Conservation (phyloP, 2,329 filamentous ascomycete species). For the Colletotrichum higginsianum region DNA sequence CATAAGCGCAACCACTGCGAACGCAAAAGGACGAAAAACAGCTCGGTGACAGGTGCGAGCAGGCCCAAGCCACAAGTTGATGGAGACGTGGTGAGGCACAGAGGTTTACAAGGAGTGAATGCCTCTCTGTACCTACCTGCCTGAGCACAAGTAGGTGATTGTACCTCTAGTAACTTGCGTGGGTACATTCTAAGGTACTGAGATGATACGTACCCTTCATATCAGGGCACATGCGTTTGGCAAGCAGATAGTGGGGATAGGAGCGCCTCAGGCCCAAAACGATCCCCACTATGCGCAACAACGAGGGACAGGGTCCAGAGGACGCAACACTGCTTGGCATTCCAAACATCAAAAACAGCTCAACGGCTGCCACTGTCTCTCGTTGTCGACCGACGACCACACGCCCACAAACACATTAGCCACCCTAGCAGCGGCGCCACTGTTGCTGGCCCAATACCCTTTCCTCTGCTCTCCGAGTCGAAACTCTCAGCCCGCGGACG, state of each 20-base stretch:
- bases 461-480: slow-evolving; percentile 1
- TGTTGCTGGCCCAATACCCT: slow-evolving; percentile 3
- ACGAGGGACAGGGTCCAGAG: slow-evolving; percentile 2
- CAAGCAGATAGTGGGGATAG: slow-evolving; percentile 4
- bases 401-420: background rate
- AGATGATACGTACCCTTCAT: background rate
- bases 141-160: background rate
- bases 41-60: slow-evolving; percentile 11
- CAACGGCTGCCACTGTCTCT: background rate
- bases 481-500: slow-evolving; percentile 27
- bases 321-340: slow-evolving; percentile 21
- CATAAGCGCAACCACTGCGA: background rate
- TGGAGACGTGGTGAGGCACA: background rate
- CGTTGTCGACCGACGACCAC: background rate
- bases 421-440: slow-evolving; percentile 1
- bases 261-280: slow-evolving; percentile 28
- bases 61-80: background rate
- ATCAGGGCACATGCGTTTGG: slow-evolving; percentile 23
- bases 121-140: background rate
- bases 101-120: slow-evolving; percentile 7
- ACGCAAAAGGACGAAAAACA: background rate
- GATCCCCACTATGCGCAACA: slow-evolving; percentile 23
- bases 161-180: background rate
- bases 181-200: background rate
- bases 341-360: slow-evolving; percentile 19